These are phyloP conservation scores for Mycena venus DNA, from an alignment of 768 basidiomycete species.

Conservation along the genomic window DNA sequence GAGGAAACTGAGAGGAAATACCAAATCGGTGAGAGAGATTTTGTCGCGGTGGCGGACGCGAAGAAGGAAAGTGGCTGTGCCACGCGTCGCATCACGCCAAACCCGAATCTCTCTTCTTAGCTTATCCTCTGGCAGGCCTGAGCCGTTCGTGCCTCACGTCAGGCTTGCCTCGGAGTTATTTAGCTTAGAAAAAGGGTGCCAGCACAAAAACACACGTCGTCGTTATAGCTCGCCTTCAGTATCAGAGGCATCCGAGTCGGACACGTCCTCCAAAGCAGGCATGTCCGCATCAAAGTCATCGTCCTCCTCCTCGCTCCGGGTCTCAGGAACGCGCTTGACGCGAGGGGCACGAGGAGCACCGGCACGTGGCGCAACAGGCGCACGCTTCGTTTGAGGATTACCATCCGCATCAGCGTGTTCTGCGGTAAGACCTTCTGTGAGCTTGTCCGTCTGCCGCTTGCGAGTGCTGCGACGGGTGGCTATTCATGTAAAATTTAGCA, in stretches of 20 bases:
- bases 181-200: too few relatives aligned
- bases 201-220: not conserved
- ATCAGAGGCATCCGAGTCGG: not conserved
- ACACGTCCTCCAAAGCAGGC: not conserved
- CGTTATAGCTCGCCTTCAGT: not conserved
- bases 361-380: not conserved
- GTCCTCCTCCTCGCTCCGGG: not conserved
- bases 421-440: not conserved
- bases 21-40: too few relatives aligned
- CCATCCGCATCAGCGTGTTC: not conserved
- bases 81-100: too few relatives aligned
- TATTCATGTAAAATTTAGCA: not conserved
- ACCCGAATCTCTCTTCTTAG: too few relatives aligned
- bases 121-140: too few relatives aligned
- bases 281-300: not conserved
- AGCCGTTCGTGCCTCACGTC: too few relatives aligned
- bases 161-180: too few relatives aligned
- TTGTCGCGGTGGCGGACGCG: too few relatives aligned
- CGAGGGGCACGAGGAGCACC: not conserved
- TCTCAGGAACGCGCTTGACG: not conserved
- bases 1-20: too few relatives aligned
- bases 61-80: too few relatives aligned
- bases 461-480: not conserved
- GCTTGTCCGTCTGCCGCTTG: not conserved
- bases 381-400: not conserved